These are phyloP conservation scores for Carallia brachiata DNA, from an alignment of 345 rosid genomes.

Conservation along the genomic window DNA sequence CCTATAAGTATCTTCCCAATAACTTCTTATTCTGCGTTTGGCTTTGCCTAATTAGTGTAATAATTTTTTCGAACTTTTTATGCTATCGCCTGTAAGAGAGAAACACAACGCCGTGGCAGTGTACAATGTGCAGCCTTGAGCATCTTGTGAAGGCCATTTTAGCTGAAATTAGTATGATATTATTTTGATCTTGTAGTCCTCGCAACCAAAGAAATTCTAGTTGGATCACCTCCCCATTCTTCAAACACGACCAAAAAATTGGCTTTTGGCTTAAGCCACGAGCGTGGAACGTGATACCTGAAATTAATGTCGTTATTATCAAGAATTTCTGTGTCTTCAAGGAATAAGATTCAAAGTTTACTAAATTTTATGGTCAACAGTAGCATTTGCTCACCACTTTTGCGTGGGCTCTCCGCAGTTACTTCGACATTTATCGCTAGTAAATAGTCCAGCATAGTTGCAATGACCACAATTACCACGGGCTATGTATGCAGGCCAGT, in stretches of 20 bases:
- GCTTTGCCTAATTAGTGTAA: conserved; percentile 19
- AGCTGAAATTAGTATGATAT: conserved; percentile 4
- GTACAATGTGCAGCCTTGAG: conserved; percentile 4
- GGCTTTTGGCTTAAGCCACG: conserved; percentile 39
- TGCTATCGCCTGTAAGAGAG: background rate
- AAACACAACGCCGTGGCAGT: conserved; percentile 2
- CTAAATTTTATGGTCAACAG: background rate
- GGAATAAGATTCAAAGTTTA: background rate
- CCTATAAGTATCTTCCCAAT: conserved; percentile 18
- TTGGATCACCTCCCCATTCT: conserved; percentile 41
- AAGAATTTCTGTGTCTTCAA: background rate
- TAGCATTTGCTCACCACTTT: conserved; percentile 13
- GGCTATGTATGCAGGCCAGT: conserved; percentile 35
- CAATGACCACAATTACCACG: conserved; percentile 21
- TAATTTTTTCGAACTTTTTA: background rate
- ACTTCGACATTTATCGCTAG: conserved; percentile 17
- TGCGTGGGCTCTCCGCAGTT: conserved; percentile 28
- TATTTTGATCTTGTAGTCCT: conserved; percentile 30
- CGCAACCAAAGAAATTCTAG: conserved; percentile 30
- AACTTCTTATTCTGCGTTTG: conserved; percentile 18
- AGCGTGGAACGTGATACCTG: conserved; percentile 54
- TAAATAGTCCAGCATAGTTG: conserved; percentile 26
- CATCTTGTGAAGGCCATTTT: background rate
- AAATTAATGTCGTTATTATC: background rate
- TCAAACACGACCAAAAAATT: conserved; percentile 39